Evolutionary conservation across 305 asterid species (phyloP).

Genomic region (Fraxinus xanthoxyloides): DNA sequence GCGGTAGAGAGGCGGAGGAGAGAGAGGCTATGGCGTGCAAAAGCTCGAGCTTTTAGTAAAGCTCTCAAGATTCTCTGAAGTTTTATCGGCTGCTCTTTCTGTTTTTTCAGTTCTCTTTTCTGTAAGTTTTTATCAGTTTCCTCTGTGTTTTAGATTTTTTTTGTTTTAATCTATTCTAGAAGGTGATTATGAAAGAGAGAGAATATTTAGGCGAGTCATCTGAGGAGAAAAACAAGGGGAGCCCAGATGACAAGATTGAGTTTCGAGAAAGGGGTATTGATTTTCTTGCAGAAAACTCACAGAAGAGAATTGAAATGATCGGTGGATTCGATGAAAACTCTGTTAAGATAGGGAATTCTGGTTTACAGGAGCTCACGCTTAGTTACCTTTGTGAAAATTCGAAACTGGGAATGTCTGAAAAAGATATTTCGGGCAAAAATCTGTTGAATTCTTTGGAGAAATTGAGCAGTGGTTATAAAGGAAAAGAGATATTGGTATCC

Average conservation of each 20-base stretch:
- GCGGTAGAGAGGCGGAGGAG: neutral
- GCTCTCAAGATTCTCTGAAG: conserved; percentile 30
- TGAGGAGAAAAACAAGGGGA: conserved; percentile 39
- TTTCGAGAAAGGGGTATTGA: conserved; percentile 51
- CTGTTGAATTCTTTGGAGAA: conserved; percentile 51
- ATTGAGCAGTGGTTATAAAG: conserved; percentile 56
- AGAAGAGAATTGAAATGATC: conserved; percentile 34
- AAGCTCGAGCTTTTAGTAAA: conserved; percentile 38
- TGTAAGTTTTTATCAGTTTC: conserved; percentile 31
- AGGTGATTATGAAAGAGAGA: conserved; percentile 55
- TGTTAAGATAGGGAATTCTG: conserved; percentile 42
- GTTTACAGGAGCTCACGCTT: conserved; percentile 73
- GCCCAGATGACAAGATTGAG: conserved; percentile 48
- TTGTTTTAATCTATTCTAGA: conserved; percentile 7
- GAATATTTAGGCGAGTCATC: conserved; percentile 42
- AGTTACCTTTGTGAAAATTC: conserved; percentile 86
- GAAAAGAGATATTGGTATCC: conserved; percentile 60
- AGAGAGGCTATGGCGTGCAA: conserved; percentile 38
- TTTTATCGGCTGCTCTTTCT: conserved; percentile 22
- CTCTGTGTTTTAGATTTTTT: conserved; percentile 11
- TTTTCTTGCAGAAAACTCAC: conserved; percentile 49
- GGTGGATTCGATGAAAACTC: conserved; percentile 43
- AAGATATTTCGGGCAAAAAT: conserved; percentile 45
- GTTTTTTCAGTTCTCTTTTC: conserved; percentile 11
- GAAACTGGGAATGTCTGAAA: conserved; percentile 42